Conservation (phyloP, 345 rosid genomes). For the Syzygium jambos region DNA sequence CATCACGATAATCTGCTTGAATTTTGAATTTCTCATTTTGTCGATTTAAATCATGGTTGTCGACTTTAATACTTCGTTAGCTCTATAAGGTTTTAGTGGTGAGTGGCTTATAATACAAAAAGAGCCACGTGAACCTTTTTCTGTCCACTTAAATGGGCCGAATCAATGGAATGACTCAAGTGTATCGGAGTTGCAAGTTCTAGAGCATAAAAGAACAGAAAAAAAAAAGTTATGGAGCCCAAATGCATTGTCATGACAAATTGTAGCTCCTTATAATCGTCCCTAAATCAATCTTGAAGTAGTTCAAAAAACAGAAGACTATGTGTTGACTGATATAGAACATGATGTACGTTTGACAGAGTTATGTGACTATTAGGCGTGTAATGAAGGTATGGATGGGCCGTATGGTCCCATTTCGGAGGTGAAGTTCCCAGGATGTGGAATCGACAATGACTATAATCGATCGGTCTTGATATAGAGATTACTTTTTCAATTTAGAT, state of each 20-base stretch:
- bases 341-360: neutral
- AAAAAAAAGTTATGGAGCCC: neutral
- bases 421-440: neutral
- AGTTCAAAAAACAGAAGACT: neutral
- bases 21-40: neutral
- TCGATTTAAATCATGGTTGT: neutral
- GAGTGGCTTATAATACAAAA: neutral
- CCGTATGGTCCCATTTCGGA: neutral
- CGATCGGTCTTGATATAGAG: neutral
- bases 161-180: neutral
- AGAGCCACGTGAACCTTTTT: neutral
- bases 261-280: neutral
- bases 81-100: neutral
- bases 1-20: no score
- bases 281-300: neutral
- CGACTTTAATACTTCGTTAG: neutral
- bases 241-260: neutral
- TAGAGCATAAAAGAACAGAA: neutral
- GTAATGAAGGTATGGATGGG: neutral
- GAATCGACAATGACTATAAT: neutral
- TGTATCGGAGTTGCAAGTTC: neutral
- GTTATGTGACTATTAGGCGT: neutral
- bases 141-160: neutral
- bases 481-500: neutral
- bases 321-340: neutral